Conservation (phyloP, 805 yeast species). For the Metschnikowia lochheadii region DNA sequence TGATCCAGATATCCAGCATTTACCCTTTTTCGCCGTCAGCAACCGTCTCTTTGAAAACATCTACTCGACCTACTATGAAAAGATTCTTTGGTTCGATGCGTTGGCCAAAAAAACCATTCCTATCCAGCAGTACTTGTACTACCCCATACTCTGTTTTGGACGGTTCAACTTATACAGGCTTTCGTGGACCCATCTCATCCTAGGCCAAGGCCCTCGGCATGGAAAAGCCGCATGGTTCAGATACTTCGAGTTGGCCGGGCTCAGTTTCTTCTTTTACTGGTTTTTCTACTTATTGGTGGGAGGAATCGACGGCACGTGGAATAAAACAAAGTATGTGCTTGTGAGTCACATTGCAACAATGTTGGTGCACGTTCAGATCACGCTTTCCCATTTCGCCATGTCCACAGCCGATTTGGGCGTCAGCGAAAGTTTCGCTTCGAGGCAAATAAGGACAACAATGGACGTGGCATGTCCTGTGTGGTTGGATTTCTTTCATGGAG, state of each 20-base stretch:
- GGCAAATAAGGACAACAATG: constrained; percentile 89
- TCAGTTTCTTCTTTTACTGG: constrained; percentile 73
- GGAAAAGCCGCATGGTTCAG: constrained; percentile 88
- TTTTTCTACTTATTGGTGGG: constrained; percentile 65
- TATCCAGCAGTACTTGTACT: constrained; percentile 66
- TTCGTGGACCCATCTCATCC: constrained; percentile 71
- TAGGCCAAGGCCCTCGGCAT: constrained; percentile 73
- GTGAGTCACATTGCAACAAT: constrained; percentile 77
- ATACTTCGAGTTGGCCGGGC: constrained; percentile 70
- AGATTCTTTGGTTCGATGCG: constrained; percentile 61
- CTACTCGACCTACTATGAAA: constrained; percentile 78
- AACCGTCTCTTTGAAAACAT: constrained; percentile 62
- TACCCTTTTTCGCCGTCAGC: constrained; percentile 87
- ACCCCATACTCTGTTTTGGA: constrained; percentile 77
- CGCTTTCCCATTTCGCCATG: constrained; percentile 89
- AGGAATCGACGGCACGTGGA: constrained; percentile 48
- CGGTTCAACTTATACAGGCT: constrained; percentile 79
- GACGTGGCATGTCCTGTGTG: constrained; percentile 92
- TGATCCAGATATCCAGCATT: constrained; percentile 91
- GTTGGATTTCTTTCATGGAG: constrained; percentile 90
- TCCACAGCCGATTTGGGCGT: constrained; percentile 83
- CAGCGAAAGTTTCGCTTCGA: constrained; percentile 70
- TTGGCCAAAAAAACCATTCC: constrained; percentile 56
- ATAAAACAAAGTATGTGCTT: constrained; percentile 57
- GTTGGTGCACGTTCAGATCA: constrained; percentile 93